Evolutionary conservation across 106 monocot species (phyloP).

Genomic region (Posidonia australis): DNA sequence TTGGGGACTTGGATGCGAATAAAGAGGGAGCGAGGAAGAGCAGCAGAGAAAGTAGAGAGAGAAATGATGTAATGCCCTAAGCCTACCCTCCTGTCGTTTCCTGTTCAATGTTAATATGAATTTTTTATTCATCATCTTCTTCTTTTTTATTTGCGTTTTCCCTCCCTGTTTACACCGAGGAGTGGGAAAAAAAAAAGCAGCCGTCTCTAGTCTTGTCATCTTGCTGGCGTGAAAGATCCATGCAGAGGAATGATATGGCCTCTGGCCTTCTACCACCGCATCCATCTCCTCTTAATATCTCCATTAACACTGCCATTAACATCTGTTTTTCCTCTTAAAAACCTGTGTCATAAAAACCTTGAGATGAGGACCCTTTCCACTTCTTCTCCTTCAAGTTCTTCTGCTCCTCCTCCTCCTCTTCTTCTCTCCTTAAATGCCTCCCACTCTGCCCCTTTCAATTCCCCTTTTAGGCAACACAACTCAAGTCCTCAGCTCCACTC

Average conservation of each 20-base stretch:
- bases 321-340: not conserved
- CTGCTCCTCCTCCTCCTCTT: not conserved
- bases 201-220: constrained; percentile 7
- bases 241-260: not conserved
- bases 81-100: not conserved
- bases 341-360: not conserved
- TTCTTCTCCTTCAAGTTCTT: not conserved
- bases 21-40: no score
- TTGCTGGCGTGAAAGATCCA: not conserved
- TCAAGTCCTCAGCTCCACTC: not conserved
- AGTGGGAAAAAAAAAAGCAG: not conserved
- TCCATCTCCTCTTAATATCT: not conserved
- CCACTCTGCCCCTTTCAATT: not conserved
- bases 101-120: not conserved
- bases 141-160: not conserved
- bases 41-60: no score
- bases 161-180: no score
- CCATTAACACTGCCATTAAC: not conserved
- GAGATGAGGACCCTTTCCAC: not conserved
- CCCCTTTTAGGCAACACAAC: not conserved
- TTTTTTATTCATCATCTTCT: not conserved
- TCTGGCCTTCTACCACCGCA: not conserved
- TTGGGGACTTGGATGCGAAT: no score
- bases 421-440: not conserved
- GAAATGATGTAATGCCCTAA: no score